Evolutionary conservation across 2,329 filamentous ascomycete genomes (phyloP), one percentile per base, ranked within the genome.

Genomic region (Colletotrichum tabaci): DNA sequence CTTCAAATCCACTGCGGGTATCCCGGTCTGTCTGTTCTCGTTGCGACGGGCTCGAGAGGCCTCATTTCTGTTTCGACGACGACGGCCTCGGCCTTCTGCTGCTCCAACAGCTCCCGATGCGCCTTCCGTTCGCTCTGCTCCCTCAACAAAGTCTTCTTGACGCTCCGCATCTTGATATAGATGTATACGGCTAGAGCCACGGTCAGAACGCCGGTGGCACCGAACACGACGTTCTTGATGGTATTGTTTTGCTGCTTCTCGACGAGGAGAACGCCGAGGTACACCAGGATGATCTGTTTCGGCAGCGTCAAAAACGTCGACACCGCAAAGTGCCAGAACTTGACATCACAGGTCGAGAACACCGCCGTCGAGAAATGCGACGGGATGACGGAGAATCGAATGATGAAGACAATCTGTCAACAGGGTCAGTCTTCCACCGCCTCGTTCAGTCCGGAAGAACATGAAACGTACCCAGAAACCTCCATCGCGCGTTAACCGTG

Each of bases 301-400:
- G 82, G 82, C 2, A 84, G 77, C 7, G 82, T 83, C 49, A 84
- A 66, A 73, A 83, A 79, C 18, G 82, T 84, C 3, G 82, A 81
- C 58, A 84, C 65, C 66, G 80, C 77, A 61, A 82, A 84, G 64
- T 79, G 74, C 80, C 82, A 83, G 75, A 84, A 84, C 57, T 79
- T 80, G 47, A 84, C 81, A 66, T 82, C 80, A 76, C 82, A 83
- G 38, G 81, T 82, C 12, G 82, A 81, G 71, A 84, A 84, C 38
- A 84, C 81, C n/a, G 82, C 82, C 2, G 82, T 84, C 5, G 81
- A 82, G 74, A 84, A 81, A 73, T 84, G 82, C 13, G 81, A 80
- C 16, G 82, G 82, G 38, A 84, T 79, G 46, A 82, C 77, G 53
- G 82, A 83, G 62, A 84, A 80, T 38, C 82, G 81, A 61, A 84